Evolutionary conservation across 148 eudicot species (phyloP), one percentile per base, ranked within the genome.

Genomic region (Silene conica): DNA sequence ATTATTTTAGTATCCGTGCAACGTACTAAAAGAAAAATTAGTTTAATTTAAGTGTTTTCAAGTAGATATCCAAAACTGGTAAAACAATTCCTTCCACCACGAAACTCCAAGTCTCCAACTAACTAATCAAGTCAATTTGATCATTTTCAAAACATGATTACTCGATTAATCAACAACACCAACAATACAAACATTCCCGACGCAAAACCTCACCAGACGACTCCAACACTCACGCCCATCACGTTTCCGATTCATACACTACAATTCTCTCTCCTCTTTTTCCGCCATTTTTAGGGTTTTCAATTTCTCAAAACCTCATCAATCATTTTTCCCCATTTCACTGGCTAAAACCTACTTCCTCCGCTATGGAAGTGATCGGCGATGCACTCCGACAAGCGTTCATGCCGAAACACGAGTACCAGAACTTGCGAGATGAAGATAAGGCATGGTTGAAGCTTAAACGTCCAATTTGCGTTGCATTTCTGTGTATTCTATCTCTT

Each of bases 331-430:
- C 74, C 78, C 82, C 75, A 74, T 79, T 18, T 14, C 19, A 58
- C 58, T 22, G 67, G 58, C 25, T 2, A n/a, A 13, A 22, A 26
- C 26, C 62, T 21, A 31, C 2, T 14, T 18, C 19, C 18, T 31
- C 69, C 10, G 2, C 71, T 21, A 84, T 84, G 86, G 86, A 84
- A 59, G 55, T 85, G 22, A 81, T 91, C 73, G 78, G 91, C 68
- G 92, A 87, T 63, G 98, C 98, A 3, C 89, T 93, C 21, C 89
- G 97, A 9, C 98, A 93, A 78, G 95, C 97, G 1, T 93, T 93
- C 78, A 93, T 93, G 98, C 97, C 96, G 59, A 93, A 89, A 66
- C 91, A 86, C 85, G 96, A 90, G 82, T 93, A 93, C 74, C 84
- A 90, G 64, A 81, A 80, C 78, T 84, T 93, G 58, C 77, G 93